These are phyloP conservation scores for Colletotrichum horii DNA, from an alignment of 2,329 filamentous ascomycete species.

Conservation along the genomic window DNA sequence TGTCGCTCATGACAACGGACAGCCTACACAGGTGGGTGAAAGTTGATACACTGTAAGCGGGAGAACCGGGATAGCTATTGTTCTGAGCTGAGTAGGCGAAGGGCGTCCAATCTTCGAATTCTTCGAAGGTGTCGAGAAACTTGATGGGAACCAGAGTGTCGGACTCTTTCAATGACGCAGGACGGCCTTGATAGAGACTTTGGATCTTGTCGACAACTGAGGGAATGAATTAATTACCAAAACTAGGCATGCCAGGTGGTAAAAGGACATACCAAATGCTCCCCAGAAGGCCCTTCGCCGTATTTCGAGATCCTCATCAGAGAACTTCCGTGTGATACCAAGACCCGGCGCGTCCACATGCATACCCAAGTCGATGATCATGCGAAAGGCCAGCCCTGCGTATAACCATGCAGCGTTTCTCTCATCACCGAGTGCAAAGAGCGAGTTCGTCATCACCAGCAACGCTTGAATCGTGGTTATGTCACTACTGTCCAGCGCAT, in stretches of 20 bases:
- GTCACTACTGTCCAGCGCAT: constrained; percentile 50
- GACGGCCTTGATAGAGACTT: constrained; percentile 59
- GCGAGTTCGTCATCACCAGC: constrained; percentile 53
- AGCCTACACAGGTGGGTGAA: constrained; percentile 47
- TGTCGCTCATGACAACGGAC: constrained; percentile 51
- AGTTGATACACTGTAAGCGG: constrained; percentile 47
- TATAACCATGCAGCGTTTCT: constrained; percentile 62
- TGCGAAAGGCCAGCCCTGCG: constrained; percentile 59
- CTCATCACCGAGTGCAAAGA: constrained; percentile 56
- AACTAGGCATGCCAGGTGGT: not conserved
- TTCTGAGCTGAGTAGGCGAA: constrained; percentile 41
- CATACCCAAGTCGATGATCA: constrained; percentile 60
- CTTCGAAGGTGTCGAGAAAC: constrained; percentile 56
- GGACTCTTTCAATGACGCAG: constrained; percentile 48
- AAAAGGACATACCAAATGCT: constrained; percentile 38
- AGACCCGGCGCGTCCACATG: constrained; percentile 46
- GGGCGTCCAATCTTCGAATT: constrained; percentile 56
- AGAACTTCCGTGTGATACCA: constrained; percentile 34
- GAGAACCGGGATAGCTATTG: constrained; percentile 34
- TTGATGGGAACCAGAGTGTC: constrained; percentile 51
- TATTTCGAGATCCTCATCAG: constrained; percentile 51
- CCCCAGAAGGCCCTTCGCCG: constrained; percentile 50
- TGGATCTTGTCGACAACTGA: constrained; percentile 55
- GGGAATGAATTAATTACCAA: not conserved
- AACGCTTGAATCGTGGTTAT: constrained; percentile 61